Percentiles rank a stretch among this genome's conserved stretches.
phyloP scores from a whole-genome alignment of 2,329 filamentous ascomycete genomes.

The Aspergillus clavatus region DNA sequence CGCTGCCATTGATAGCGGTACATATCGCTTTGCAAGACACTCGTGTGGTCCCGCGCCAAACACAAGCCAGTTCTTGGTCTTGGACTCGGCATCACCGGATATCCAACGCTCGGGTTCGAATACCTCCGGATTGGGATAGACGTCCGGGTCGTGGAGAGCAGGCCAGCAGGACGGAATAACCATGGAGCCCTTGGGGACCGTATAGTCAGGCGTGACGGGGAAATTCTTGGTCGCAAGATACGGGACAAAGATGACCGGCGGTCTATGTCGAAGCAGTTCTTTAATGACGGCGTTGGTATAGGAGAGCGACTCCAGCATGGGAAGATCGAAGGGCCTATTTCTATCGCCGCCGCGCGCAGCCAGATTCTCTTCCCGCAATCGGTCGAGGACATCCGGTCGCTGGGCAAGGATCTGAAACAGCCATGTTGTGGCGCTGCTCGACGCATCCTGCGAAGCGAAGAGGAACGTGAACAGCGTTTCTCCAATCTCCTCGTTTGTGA shows the following conservation, averaged over 20 bases:
- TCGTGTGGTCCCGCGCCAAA: conserved; percentile 51
- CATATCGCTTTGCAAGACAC: conserved; percentile 48
- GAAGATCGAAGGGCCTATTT: conserved; percentile 39
- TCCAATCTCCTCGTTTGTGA: conserved; percentile 47
- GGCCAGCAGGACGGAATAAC: conserved; percentile 51
- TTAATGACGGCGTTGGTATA: conserved; percentile 53
- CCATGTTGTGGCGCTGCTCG: conserved; percentile 51
- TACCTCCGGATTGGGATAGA: conserved; percentile 44
- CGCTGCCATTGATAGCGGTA: conserved; percentile 47
- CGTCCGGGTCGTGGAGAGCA: conserved; percentile 47
- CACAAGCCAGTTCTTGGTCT: conserved; percentile 52
- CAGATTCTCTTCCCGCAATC: conserved; percentile 47
- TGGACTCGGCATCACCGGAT: conserved; percentile 46
- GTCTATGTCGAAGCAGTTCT: conserved; percentile 49
- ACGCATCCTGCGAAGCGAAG: conserved; percentile 52
- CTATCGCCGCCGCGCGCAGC: conserved; percentile 41
- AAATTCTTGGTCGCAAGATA: conserved; percentile 48
- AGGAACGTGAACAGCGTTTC: conserved; percentile 52
- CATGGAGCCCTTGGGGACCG: conserved; percentile 48
- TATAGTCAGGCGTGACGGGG: conserved; percentile 46
- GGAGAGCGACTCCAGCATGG: conserved; percentile 47
- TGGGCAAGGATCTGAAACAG: conserved; percentile 51
- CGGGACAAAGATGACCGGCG: conserved; percentile 53
- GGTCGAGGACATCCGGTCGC: conserved; percentile 46
- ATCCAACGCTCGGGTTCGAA: conserved; percentile 53